phyloP scores from a whole-genome alignment of 1,139 yeast genomes.

The Kodamaea sp. region DNA sequence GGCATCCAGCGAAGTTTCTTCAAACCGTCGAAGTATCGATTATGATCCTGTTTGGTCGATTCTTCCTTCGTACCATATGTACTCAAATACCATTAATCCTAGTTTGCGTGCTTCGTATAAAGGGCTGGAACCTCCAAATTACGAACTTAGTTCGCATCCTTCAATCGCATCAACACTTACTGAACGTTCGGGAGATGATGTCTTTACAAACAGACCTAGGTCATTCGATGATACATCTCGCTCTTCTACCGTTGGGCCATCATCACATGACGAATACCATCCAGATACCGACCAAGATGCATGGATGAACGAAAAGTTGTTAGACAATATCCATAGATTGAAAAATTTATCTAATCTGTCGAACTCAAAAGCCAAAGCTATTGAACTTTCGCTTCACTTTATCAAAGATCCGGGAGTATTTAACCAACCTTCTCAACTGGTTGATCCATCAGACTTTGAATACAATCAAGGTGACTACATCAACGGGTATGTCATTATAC shows the following conservation, averaged over 20 bases:
- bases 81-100: constrained; percentile 11
- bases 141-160: constrained; percentile 7
- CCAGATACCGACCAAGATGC: not conserved
- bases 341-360: constrained; percentile 31
- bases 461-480: constrained; percentile 41
- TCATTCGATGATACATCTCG: no score
- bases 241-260: no score
- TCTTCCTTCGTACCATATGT: constrained; percentile 28
- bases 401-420: constrained; percentile 35
- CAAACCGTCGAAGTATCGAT: not conserved
- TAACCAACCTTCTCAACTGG: constrained; percentile 25
- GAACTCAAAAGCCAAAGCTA: constrained; percentile 25
- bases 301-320: constrained; percentile 26
- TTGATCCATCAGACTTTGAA: constrained; percentile 35
- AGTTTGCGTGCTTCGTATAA: constrained; percentile 1
- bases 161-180: constrained; percentile 2
- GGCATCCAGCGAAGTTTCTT: not conserved
- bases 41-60: constrained; percentile 24
- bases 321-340: constrained; percentile 37
- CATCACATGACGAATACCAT: no score
- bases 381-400: constrained; percentile 29
- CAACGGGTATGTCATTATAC: constrained; percentile 34
- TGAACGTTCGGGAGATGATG: not conserved
- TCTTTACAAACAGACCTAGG: no score
- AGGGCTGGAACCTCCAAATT: constrained; percentile 8